Evolutionary conservation across 2,329 filamentous ascomycete genomes (phyloP).

Genomic region (Penicillium sp.): DNA sequence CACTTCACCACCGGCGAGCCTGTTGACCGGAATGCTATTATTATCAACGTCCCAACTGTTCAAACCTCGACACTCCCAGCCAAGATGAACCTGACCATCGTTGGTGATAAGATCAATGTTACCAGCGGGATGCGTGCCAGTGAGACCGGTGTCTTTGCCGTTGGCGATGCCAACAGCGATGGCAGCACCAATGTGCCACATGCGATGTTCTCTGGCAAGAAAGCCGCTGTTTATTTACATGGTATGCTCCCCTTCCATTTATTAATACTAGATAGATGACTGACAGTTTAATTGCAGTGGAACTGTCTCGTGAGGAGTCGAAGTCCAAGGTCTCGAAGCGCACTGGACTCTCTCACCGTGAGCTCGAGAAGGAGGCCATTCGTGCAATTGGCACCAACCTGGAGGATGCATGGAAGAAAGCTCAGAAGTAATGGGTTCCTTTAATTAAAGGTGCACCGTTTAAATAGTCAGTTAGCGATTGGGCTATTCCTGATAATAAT

Average conservation of each 20-base stretch:
- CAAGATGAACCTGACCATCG: conserved; percentile 49
- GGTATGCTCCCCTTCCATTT: conserved; percentile 41
- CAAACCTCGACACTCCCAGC: conserved; percentile 51
- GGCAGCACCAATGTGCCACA: conserved; percentile 61
- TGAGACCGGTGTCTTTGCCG: conserved; percentile 54
- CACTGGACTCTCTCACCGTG: conserved; percentile 17
- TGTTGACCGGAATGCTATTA: conserved; percentile 52
- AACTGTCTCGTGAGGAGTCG: conserved; percentile 34
- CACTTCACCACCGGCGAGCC: conserved; percentile 49
- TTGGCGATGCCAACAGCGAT: conserved; percentile 61
- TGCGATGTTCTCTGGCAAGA: conserved; percentile 60
- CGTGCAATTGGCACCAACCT: conserved; percentile 33
- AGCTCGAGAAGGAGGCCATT: conserved; percentile 29
- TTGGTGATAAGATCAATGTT: conserved; percentile 46
- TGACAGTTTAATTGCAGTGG: conserved; percentile 21
- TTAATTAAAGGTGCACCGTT: not conserved
- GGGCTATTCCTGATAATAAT: not conserved
- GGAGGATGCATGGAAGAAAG: conserved; percentile 26
- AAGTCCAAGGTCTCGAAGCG: conserved; percentile 32
- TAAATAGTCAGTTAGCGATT: not conserved
- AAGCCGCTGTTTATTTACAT: conserved; percentile 57
- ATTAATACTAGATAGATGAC: not conserved
- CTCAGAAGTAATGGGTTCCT: not conserved
- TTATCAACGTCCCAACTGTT: conserved; percentile 49
- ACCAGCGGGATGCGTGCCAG: conserved; percentile 52